phyloP scores from a whole-genome alignment of 345 rosid species.

The Viola odorata region DNA sequence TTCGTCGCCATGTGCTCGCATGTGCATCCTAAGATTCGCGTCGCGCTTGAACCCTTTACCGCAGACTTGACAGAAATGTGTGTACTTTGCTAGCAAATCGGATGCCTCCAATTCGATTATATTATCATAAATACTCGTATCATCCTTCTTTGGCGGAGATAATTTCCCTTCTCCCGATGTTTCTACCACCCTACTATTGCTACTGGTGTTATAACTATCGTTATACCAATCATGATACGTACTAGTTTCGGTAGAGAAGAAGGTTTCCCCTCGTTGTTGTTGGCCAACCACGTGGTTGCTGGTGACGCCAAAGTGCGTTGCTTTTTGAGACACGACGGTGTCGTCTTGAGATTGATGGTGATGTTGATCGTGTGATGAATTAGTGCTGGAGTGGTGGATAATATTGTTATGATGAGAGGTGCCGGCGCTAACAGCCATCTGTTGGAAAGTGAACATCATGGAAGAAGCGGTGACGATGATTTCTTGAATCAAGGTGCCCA shows the following conservation, averaged over 20 bases:
- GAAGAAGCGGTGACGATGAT: conserved; percentile 61
- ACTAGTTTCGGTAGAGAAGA: conserved; percentile 14
- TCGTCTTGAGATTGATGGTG: conserved; percentile 1
- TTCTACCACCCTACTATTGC: neutral
- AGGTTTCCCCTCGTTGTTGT: conserved; percentile 30
- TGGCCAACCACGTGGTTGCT: conserved; percentile 8
- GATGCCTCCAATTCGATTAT: conserved; percentile 57
- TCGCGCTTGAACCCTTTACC: conserved; percentile 90
- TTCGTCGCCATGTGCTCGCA: conserved; percentile 92
- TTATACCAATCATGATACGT: conserved; percentile 26
- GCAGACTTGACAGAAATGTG: conserved; percentile 77
- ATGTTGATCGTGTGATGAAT: conserved; percentile 6
- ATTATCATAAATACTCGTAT: conserved; percentile 22
- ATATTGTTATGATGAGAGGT: too few relatives aligned
- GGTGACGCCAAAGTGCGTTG: conserved; percentile 5
- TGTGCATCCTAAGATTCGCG: conserved; percentile 92
- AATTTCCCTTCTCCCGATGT: conserved; percentile 15
- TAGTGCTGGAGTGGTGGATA: too few relatives aligned
- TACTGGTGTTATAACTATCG: neutral
- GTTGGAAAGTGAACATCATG: conserved; percentile 60
- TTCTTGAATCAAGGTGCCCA: conserved; percentile 52
- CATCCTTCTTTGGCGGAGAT: neutral
- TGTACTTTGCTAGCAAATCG: conserved; percentile 69
- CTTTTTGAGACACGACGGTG: neutral
- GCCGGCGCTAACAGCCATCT: conserved; percentile 21